Conservation (phyloP, 257 asterid genomes). For the Solanum paucissectum region DNA sequence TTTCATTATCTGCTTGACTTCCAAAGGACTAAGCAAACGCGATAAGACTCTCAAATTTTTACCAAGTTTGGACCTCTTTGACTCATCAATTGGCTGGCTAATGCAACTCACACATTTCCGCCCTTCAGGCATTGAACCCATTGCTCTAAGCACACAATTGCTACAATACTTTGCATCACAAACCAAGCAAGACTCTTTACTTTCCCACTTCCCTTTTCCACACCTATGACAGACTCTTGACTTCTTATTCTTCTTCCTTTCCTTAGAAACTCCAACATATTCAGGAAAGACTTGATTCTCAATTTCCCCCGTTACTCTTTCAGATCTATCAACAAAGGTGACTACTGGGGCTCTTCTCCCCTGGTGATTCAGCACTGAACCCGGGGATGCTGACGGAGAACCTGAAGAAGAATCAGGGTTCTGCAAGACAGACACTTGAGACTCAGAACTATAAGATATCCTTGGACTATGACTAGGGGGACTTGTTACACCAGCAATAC, state of each 20-base stretch:
- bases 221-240: conserved; percentile 70
- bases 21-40: conserved; percentile 73
- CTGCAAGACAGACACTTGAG: conserved; percentile 66
- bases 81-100: conserved; percentile 78
- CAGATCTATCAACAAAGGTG: conserved; percentile 58
- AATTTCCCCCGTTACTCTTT: conserved; percentile 27
- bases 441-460: conserved; percentile 64
- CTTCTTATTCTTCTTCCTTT: conserved; percentile 63
- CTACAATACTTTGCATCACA: conserved; percentile 82
- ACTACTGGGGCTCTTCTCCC: conserved; percentile 63
- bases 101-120: conserved; percentile 90
- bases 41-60: conserved; percentile 65
- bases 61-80: conserved; percentile 57
- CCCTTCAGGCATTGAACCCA: conserved; percentile 99
- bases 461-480: conserved; percentile 51
- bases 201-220: conserved; percentile 89
- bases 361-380: conserved; percentile 32
- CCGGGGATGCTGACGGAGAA: conserved; percentile 66
- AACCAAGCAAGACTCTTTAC: conserved; percentile 71
- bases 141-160: conserved; percentile 88
- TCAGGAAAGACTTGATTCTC: conserved; percentile 63
- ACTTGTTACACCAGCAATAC: conserved; percentile 40
- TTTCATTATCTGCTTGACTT: conserved; percentile 85
- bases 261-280: conserved; percentile 39
- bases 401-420: conserved; percentile 51